Percentiles rank a stretch among this genome's conserved stretches.
Conservation (phyloP, 2,329 filamentous ascomycete species). For the Dactylellina leptospora region DNA sequence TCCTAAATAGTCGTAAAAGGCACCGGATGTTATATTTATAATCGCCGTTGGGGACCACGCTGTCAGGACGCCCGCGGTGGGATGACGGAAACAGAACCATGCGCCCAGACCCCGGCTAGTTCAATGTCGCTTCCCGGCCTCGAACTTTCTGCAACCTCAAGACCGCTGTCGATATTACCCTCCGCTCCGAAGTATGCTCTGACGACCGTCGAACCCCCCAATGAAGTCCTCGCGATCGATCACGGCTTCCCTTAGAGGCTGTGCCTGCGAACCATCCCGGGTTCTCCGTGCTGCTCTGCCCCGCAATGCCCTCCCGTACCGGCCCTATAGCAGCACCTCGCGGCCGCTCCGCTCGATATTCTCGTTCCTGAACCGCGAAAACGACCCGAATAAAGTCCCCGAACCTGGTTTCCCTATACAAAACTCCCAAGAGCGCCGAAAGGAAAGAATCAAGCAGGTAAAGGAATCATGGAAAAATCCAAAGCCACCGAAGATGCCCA, state of each 20-base stretch:
- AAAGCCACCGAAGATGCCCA: conserved; percentile 14
- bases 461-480: conserved; percentile 46
- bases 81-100: conserved; percentile 15
- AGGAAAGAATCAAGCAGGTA: conserved; percentile 30
- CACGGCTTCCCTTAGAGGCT: conserved; percentile 24
- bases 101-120: too few relatives aligned
- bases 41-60: conserved; percentile 42
- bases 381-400: conserved; percentile 35
- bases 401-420: conserved; percentile 39
- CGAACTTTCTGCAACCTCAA: too few relatives aligned
- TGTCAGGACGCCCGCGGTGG: conserved; percentile 16
- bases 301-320: conserved; percentile 32
- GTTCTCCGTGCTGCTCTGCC: conserved; percentile 25
- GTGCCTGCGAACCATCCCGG: conserved; percentile 28
- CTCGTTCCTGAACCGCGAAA: conserved; percentile 43
- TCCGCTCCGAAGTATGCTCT: too few relatives aligned
- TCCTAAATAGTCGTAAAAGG: too few relatives aligned
- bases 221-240: conserved; percentile 47
- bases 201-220: too few relatives aligned
- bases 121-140: too few relatives aligned
- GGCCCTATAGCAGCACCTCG: conserved; percentile 36
- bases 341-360: conserved; percentile 41
- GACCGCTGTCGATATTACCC: too few relatives aligned
- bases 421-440: conserved; percentile 15
- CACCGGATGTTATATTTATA: not conserved